Evolutionary conservation across 495 filamentous ascomycete species (phyloP), one percentile per base, ranked within the genome.

Genomic region (Podospora pseudocomata): DNA sequence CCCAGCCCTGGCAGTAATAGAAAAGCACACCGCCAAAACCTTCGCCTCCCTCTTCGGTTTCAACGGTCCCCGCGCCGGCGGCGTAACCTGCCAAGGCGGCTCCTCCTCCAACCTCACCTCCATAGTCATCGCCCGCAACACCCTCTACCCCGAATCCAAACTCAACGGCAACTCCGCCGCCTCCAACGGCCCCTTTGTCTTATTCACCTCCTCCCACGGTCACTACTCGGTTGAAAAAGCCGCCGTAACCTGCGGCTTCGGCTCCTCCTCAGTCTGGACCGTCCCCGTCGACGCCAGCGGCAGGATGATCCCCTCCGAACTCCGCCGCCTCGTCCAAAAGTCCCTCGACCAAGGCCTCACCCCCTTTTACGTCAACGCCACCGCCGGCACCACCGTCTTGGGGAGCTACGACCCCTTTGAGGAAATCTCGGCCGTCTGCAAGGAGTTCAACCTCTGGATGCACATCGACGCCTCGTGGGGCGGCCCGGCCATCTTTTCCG

Each of bases 161-260:
- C 81, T 77, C 11, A 74, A 86, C 5, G 94, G 95, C 19, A 91
- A 92, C 74, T 84, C 77, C 7, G 73, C 73, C 9, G 84, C 61
- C 26, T 84, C 75, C 55, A 58, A 5, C 0, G 83, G 86, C 70
- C 76, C 80, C 6, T 93, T 97, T 70, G 86, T 93, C 9, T 82
- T 97, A n/a, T 97, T 97, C 83, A 96, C 94, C 18, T 90, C 87
- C 71, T 87, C 82, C 27, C 92, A 97, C 75, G 93, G 93, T 1
- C 94, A 97, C 81, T 98, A 97, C 81, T 93, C 89, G 56, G 85
- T 97, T n/a, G 92, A 96, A 75, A 97, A 97, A 79, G 93, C 94
- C 0, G 93, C 93, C 16, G 88, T 93, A 67, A 90, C 92, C 75
- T 88, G 89, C 65, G 95, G 95, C 7, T 83, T 99, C 32, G 95